Evolutionary conservation across 345 rosid genomes (phyloP).

Genomic region (Brassica juncea): DNA sequence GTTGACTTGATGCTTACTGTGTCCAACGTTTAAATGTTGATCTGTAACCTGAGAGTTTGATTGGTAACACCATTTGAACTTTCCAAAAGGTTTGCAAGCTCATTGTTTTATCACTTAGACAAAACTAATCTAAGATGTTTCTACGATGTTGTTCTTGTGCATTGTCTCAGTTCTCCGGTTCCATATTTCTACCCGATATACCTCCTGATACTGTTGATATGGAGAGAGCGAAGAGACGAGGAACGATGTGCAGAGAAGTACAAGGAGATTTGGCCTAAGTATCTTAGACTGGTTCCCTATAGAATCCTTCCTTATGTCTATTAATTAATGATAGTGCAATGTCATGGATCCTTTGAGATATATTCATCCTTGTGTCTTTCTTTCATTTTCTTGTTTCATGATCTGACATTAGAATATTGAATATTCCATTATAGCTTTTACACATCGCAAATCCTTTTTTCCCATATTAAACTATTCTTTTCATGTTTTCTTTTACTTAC

Average conservation of each 20-base stretch:
- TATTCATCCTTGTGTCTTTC: not conserved
- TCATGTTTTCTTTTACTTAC: not conserved
- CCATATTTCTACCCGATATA: slow-evolving; percentile 88
- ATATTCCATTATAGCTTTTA: slow-evolving; percentile 17
- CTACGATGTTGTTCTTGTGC: slow-evolving; percentile 1
- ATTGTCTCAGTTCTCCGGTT: slow-evolving; percentile 61
- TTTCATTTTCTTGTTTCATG: slow-evolving; percentile 19
- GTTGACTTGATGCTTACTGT: no score
- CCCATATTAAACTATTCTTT: not conserved
- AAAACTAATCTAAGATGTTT: not conserved
- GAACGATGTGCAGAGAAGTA: slow-evolving; percentile 88
- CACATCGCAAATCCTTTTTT: not conserved
- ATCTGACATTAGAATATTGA: not conserved
- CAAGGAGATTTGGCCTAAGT: slow-evolving; percentile 80
- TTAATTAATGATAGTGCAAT: slow-evolving; percentile 52
- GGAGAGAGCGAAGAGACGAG: slow-evolving; percentile 93
- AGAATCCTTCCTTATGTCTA: slow-evolving; percentile 88
- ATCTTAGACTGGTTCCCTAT: slow-evolving; percentile 75
- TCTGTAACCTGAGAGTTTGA: not conserved
- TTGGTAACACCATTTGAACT: slow-evolving; percentile 3
- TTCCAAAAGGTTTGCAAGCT: slow-evolving; percentile 10
- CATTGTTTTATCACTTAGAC: not conserved
- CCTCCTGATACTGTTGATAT: slow-evolving; percentile 77
- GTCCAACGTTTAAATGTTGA: not conserved
- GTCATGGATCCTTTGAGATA: slow-evolving; percentile 12